Conservation (phyloP, 23 red algal genomes). For the Porphyridium purpureum region DNA sequence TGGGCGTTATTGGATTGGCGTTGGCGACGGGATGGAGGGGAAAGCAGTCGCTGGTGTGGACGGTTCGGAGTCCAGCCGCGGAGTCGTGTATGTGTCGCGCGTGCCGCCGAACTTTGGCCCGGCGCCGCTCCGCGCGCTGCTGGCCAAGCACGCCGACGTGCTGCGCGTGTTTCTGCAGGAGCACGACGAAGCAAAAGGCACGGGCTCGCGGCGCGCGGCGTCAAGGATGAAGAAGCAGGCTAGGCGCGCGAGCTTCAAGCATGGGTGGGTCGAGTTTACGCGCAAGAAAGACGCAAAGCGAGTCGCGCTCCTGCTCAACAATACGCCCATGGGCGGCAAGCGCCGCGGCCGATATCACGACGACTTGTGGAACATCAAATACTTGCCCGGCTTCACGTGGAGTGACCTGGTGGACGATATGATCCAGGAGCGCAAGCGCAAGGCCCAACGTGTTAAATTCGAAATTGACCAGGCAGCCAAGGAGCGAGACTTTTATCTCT, state of each 20-base stretch:
- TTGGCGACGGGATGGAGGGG: no score
- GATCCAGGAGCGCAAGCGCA: constrained; percentile 8
- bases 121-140: constrained; percentile 17
- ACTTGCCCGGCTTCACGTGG: constrained; percentile 35
- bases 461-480: constrained; percentile 31
- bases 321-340: constrained; percentile 27
- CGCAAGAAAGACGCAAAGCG: constrained; percentile 15
- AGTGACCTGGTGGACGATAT: constrained; percentile 19
- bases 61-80: constrained; percentile 5
- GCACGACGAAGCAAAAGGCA: constrained; percentile 19
- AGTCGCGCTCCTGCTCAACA: constrained; percentile 34
- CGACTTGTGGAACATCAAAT: constrained; percentile 45
- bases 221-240: no score
- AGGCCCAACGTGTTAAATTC: constrained; percentile 16
- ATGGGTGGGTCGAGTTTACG: constrained; percentile 65
- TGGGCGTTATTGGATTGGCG: no score
- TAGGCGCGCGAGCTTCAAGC: constrained; percentile 13
- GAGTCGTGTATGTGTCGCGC: constrained; percentile 47
- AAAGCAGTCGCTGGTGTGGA: no score
- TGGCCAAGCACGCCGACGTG: constrained; percentile 14
- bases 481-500: constrained; percentile 15
- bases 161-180: constrained; percentile 25
- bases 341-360: constrained; percentile 31
- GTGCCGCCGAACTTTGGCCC: constrained; percentile 32
- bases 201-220: constrained; percentile 16